Base-by-base conservation (phyloP, 306 rosid genomes). In the Senna tora region DNA sequence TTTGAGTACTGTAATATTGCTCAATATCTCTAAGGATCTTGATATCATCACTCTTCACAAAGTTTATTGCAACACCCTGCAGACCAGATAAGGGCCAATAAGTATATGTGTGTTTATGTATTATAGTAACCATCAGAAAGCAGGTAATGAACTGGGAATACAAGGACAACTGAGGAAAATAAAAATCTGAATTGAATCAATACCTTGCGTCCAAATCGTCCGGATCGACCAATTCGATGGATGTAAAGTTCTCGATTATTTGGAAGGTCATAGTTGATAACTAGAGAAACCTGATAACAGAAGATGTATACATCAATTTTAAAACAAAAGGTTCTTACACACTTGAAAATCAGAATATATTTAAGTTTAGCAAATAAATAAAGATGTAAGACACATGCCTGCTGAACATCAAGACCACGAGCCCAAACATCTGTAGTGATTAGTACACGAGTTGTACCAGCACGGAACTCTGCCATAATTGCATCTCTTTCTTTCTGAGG, bases 161-260 rank as follows among this genome's bases (percentile, higher is more conserved):
- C 52, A 14, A 71, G 11, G 39, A 36, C 39, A 36, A 36, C 39
- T 36, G 39, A 36, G 0, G 0, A 36, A 36, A 4, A 36, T 4
- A 73, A 14, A 58, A 77, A 71, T 65, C 30, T 25, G 43, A 6
- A 55, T 2, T 30, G 39, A 21, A 65, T 13, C 62, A 54, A 62
- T 87, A 94, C 98, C 98, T 94, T 94, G 76, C 99, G 92, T 28
- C 99, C 99, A 83, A 94, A 94, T 63, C 98, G 98, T 67, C 98
- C 98, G 79, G 98, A 94, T 8, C 97, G 96, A 51, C 97, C 99
- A 74, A 94, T 94, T 13, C 99, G 89, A 81, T 94, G 99, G 72
- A 94, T 94, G 84, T 94, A 94, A 54, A 94, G 90, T 76, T 94
- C 99, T 65, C 99, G 97, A 78, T 94, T 94, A 82, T 94, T 94